These are phyloP conservation scores for Pythium oligandrum DNA, from an alignment of 352 stramenopile genomes.

Conservation along the genomic window DNA sequence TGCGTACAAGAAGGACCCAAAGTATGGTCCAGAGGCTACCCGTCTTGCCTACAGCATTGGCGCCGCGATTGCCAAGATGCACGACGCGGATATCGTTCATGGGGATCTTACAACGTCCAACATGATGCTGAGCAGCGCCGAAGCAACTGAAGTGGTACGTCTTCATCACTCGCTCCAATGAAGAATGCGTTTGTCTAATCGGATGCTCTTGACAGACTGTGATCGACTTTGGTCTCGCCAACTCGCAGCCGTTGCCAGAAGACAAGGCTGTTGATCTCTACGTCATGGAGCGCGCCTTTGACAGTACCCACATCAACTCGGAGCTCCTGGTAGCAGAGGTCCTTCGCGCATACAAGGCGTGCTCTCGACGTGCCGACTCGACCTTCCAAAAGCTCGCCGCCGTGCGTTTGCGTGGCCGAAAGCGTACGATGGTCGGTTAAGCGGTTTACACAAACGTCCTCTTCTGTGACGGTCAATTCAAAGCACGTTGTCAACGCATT, in stretches of 20 bases:
- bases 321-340: conserved; percentile 80
- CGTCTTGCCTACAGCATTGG: conserved; percentile 83
- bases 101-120: conserved; percentile 94
- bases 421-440: conserved; percentile 90
- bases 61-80: conserved; percentile 87
- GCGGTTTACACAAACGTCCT: conserved; percentile 9
- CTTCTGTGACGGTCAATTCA: neutral
- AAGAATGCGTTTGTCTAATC: conserved; percentile 1
- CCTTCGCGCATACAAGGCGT: conserved; percentile 83
- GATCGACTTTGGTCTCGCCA: conserved; percentile 84
- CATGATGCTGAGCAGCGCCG: conserved; percentile 82
- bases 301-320: conserved; percentile 86
- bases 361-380: conserved; percentile 62
- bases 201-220: conserved; percentile 41
- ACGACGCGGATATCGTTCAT: conserved; percentile 91
- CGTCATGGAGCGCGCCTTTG: conserved; percentile 91
- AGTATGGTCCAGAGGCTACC: conserved; percentile 46
- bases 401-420: conserved; percentile 84
- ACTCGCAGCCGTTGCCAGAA: conserved; percentile 78
- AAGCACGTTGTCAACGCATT: conserved; percentile 1
- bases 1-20: conserved; percentile 45
- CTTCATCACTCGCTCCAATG: neutral
- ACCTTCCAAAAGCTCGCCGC: conserved; percentile 86
- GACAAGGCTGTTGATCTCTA: conserved; percentile 93
- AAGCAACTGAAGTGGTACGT: conserved; percentile 61